Conservation (phyloP, 2,329 filamentous ascomycete genomes). For the Nigrospora osmanthi region DNA sequence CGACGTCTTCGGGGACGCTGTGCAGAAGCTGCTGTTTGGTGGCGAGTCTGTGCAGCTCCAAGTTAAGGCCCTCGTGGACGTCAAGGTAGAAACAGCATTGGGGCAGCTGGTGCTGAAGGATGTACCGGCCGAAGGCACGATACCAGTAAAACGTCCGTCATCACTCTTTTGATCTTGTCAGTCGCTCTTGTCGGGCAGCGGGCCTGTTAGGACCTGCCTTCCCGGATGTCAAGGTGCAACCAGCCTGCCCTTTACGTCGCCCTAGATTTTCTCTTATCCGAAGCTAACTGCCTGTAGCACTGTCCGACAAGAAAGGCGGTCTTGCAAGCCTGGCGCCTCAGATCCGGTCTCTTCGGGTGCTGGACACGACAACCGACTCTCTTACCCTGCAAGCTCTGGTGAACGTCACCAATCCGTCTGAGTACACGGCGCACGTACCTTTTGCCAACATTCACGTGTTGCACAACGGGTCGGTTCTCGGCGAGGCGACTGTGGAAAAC, state of each 20-base stretch:
- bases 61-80: constrained; percentile 74
- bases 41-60: constrained; percentile 60
- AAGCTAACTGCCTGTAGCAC: constrained; percentile 40
- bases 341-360: constrained; percentile 63
- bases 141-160: constrained; percentile 91
- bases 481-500: constrained; percentile 62
- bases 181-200: constrained; percentile 20
- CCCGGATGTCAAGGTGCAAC: constrained; percentile 9
- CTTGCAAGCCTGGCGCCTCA: constrained; percentile 47
- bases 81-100: constrained; percentile 72
- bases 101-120: constrained; percentile 74
- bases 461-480: constrained; percentile 66
- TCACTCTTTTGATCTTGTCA: constrained; percentile 39
- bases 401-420: constrained; percentile 85
- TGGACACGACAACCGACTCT: constrained; percentile 64
- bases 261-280: not conserved
- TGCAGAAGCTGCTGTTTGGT: constrained; percentile 75
- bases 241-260: constrained; percentile 9
- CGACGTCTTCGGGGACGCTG: constrained; percentile 69
- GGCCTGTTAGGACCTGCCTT: constrained; percentile 10
- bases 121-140: constrained; percentile 76
- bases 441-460: constrained; percentile 70
- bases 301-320: constrained; percentile 47
- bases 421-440: constrained; percentile 77
- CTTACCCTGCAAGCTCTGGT: constrained; percentile 64